Conservation (phyloP, 192 early-diverging fungal genomes). For the Geranomyces michiganensis region DNA sequence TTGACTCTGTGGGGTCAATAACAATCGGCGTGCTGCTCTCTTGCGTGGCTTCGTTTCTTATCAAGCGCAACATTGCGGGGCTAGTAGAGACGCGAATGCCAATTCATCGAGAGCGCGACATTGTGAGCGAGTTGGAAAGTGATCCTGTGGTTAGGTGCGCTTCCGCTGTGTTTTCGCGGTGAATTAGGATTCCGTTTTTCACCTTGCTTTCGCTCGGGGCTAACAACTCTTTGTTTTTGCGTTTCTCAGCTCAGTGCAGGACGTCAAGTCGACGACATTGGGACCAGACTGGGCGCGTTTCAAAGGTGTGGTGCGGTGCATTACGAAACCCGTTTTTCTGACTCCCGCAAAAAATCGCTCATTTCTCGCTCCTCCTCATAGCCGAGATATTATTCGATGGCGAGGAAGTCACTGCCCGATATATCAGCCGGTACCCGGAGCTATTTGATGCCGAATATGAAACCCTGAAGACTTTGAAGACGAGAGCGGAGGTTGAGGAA, state of each 20-base stretch:
- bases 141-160: constrained; percentile 54
- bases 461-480: constrained; percentile 37
- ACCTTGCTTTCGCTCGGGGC: no score
- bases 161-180: background rate
- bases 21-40: constrained; percentile 52
- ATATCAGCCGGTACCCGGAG: constrained; percentile 32
- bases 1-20: constrained; percentile 57
- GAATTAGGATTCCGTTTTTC: background rate
- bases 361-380: background rate
- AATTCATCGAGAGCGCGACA: constrained; percentile 31
- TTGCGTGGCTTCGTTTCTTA: constrained; percentile 51
- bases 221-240: background rate
- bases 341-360: background rate
- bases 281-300: constrained; percentile 58
- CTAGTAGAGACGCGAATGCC: constrained; percentile 52
- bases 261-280: constrained; percentile 57
- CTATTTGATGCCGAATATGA: constrained; percentile 28
- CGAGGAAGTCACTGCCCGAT: constrained; percentile 52
- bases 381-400: constrained; percentile 64
- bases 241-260: constrained; percentile 52
- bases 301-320: constrained; percentile 47
- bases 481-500: constrained; percentile 46
- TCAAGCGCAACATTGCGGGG: constrained; percentile 52
- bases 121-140: constrained; percentile 48
- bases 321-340: background rate